A percentile compares a stretch with the other conserved stretches of the same genome.
Evolutionary conservation across 176 grass and related monocot species (phyloP).

Genomic region (Phoenix dactylifera): DNA sequence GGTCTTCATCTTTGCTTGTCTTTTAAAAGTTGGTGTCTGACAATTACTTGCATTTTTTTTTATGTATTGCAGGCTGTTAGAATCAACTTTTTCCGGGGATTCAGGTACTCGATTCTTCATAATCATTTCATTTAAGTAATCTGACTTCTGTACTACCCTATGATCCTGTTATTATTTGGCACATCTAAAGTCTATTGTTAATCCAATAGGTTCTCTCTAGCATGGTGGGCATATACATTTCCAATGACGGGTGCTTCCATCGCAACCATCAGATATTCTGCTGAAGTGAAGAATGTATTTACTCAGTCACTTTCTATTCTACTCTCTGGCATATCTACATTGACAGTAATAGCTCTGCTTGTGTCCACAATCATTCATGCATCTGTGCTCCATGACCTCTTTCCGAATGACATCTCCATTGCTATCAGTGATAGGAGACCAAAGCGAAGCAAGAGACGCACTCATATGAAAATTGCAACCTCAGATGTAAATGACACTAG

Average conservation of each 20-base stretch:
- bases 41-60: not conserved
- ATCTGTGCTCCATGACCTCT: constrained; percentile 56
- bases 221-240: constrained; percentile 98
- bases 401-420: constrained; percentile 97
- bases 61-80: constrained; percentile 42
- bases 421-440: constrained; percentile 41
- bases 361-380: constrained; percentile 72
- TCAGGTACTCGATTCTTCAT: constrained; percentile 23
- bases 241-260: constrained; percentile 83
- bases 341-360: constrained; percentile 43
- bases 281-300: constrained; percentile 65
- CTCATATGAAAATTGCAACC: not conserved
- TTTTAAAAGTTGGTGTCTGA: not conserved
- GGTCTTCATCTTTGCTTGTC: too few relatives aligned
- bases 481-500: constrained; percentile 18
- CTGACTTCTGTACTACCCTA: not conserved
- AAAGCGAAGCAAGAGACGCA: not conserved
- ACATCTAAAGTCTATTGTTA: not conserved
- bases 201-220: constrained; percentile 53
- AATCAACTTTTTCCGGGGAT: constrained; percentile 83
- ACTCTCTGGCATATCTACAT: constrained; percentile 42
- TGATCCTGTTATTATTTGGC: not conserved
- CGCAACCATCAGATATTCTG: constrained; percentile 67
- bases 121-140: not conserved
- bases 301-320: constrained; percentile 54